Evolutionary conservation across 2,329 filamentous ascomycete genomes (phyloP), one percentile per base, ranked within the genome.

Genomic region (Byssochlamys sp.): DNA sequence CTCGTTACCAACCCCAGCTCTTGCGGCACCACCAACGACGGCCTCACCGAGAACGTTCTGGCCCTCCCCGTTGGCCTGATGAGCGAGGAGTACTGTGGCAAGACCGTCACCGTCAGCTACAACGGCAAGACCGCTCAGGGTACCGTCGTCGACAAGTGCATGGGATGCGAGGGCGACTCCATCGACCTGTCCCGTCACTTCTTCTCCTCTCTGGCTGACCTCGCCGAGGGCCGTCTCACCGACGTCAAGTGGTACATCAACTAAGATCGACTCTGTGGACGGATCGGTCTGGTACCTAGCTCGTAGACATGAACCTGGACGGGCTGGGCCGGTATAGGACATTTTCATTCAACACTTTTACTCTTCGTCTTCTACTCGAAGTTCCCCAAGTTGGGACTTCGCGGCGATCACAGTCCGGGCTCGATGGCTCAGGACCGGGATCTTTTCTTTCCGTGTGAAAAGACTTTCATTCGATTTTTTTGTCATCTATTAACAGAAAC

Each of bases 81-180:
- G 84, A 76, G 72, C 64, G 89, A 91, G 78, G 80, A 83, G 53
- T 81, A 84, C 70, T 94, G 90, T 73, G 85, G 84, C 70, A 81
- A 84, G 76, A 83, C 75, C 53, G 81, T 91, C 67, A 84, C 80
- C 62, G 83, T 91, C 75, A 75, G 66, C 48, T 77, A 77, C 69
- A 77, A 80, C 54, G 87, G 87, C 70, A 81, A 81, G 70, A 79
- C 78, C 1, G 70, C 77, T 64, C 77, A 71, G 2, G 88, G 84
- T 60, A 80, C 65, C 2, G 82, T 91, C 60, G 81, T 80, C 55
- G 89, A 94, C 77, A 90, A 89, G 77, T 94, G 89, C 79, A 81
- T 82, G 74, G 85, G 86, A 65, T 94, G 89, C 71, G 66, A 53
- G 60, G 55, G 65, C 33, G 62, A 70, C 48, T 76, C 79, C 65